phyloP scores from a whole-genome alignment of 2,329 filamentous ascomycete species.

The Alternaria burnsii region DNA sequence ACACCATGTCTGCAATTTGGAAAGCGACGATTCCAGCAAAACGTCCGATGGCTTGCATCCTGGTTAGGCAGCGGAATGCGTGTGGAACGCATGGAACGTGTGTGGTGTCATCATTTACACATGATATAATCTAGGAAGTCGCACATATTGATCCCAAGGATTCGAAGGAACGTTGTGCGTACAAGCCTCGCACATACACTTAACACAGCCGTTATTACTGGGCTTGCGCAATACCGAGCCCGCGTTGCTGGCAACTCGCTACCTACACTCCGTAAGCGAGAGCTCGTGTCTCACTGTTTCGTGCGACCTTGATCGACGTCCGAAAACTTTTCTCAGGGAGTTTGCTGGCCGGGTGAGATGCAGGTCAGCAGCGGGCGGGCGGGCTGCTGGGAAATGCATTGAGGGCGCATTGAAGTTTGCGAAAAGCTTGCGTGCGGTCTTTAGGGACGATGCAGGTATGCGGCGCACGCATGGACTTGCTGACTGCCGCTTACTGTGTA shows the following conservation, averaged over 20 bases:
- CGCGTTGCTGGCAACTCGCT: conserved; percentile 18
- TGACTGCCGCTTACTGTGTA: conserved; percentile 14
- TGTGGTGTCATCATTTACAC: conserved; percentile 10
- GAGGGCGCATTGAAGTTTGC: neutral
- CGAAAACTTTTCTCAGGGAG: neutral
- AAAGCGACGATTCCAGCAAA: conserved; percentile 6
- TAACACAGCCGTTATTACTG: conserved; percentile 25
- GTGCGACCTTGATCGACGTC: conserved; percentile 17
- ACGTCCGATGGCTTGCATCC: conserved; percentile 17
- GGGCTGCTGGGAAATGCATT: neutral
- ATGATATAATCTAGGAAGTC: conserved; percentile 6
- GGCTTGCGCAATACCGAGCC: conserved; percentile 19
- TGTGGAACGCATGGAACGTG: neutral
- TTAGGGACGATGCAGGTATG: conserved; percentile 7
- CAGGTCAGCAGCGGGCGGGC: neutral
- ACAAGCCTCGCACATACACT: conserved; percentile 14
- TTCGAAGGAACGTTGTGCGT: conserved; percentile 2
- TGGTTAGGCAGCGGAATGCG: neutral
- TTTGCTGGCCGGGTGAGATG: conserved; percentile 6
- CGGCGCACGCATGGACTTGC: conserved; percentile 5
- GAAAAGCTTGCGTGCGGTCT: conserved; percentile 3
- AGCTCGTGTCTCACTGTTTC: conserved; percentile 18
- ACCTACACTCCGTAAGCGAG: conserved; percentile 27
- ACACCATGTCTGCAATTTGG: conserved; percentile 12
- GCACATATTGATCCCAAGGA: conserved; percentile 6